Conservation (phyloP, 2,329 filamentous ascomycete species). For the Madurella mycetomatis region DNA sequence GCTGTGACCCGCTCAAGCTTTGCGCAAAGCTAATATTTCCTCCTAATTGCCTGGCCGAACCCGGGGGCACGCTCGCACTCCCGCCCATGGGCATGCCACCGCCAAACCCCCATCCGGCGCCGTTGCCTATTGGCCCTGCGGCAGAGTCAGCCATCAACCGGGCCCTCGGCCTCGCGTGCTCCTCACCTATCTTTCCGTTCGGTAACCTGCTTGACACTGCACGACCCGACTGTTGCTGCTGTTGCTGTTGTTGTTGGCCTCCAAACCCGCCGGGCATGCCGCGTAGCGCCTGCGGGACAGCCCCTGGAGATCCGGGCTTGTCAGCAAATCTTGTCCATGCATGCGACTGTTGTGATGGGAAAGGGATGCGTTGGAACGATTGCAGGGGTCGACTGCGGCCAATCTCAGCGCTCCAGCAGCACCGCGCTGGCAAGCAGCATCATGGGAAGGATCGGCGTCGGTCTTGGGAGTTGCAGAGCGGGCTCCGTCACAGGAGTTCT, state of each 20-base stretch:
- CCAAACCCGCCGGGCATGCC: constrained; percentile 59
- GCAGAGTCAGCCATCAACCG: constrained; percentile 11
- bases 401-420: background rate
- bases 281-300: constrained; percentile 58
- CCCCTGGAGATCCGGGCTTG: constrained; percentile 39
- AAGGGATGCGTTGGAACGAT: background rate
- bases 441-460: background rate
- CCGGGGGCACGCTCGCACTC: constrained; percentile 34
- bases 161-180: background rate
- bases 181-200: constrained; percentile 61
- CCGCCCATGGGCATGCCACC: constrained; percentile 56
- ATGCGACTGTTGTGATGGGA: background rate
- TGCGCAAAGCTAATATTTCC: constrained; percentile 63
- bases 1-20: constrained; percentile 59
- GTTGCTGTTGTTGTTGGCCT: constrained; percentile 56
- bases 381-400: background rate
- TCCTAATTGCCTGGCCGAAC: constrained; percentile 49
- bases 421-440: background rate
- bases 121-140: constrained; percentile 42
- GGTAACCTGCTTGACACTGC: constrained; percentile 56
- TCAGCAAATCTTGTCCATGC: constrained; percentile 31
- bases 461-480: background rate
- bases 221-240: constrained; percentile 52
- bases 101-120: constrained; percentile 59
- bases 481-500: background rate